Conservation (phyloP, 1,284 basidiomycete species). For the Bothia castanella region DNA sequence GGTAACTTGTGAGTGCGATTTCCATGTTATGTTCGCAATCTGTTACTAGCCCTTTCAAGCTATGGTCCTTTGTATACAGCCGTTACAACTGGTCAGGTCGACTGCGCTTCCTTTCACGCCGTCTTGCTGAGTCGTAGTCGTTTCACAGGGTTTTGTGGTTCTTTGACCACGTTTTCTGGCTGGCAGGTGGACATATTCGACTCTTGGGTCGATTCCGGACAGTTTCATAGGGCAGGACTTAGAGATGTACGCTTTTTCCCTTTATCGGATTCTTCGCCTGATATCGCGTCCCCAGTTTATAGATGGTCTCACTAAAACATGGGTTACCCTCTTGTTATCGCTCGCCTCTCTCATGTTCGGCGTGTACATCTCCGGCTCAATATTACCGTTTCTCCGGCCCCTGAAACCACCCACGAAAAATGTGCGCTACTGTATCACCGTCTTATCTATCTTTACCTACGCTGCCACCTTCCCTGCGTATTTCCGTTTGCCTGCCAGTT, state of each 20-base stretch:
- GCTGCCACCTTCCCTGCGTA: constrained; percentile 73
- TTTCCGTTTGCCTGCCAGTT: constrained; percentile 65
- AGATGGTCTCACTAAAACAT: constrained; percentile 80
- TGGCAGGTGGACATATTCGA: constrained; percentile 91
- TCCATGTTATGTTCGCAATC: constrained; percentile 4
- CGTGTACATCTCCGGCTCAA: constrained; percentile 44
- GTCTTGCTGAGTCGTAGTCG: constrained; percentile 3
- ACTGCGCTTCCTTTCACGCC: background rate
- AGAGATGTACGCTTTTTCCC: constrained; percentile 61
- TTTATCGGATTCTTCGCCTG: background rate
- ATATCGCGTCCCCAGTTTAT: constrained; percentile 56
- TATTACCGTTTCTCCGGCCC: constrained; percentile 41
- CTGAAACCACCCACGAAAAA: constrained; percentile 39
- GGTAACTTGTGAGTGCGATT: constrained; percentile 63
- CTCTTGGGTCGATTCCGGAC: constrained; percentile 75
- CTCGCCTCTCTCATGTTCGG: constrained; percentile 64
- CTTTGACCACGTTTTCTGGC: constrained; percentile 92
- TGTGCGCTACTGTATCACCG: constrained; percentile 45
- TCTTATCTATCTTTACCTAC: constrained; percentile 54
- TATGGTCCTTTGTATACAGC: constrained; percentile 88
- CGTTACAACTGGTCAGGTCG: constrained; percentile 70
- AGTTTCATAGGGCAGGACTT: constrained; percentile 63
- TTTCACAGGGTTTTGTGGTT: constrained; percentile 86
- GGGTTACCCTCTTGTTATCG: constrained; percentile 74
- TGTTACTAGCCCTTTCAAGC: constrained; percentile 40